Base-by-base conservation (phyloP, 2,329 filamentous ascomycete genomes). In the Talaromyces sp. region DNA sequence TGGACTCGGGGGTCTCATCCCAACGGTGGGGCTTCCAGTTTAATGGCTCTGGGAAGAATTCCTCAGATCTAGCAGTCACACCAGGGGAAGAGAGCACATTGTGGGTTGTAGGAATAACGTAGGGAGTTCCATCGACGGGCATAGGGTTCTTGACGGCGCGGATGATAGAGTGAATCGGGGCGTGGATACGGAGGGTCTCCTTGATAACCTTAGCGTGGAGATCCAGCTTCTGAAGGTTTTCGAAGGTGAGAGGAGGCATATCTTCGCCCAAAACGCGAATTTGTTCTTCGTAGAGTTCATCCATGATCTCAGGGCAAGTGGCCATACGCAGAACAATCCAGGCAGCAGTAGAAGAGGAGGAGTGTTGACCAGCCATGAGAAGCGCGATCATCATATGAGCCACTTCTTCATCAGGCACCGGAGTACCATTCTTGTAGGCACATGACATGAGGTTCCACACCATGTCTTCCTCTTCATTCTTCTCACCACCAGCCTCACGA, bases 361-460 rank as follows among this genome's bases (percentile, higher is more conserved):
- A 93, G 77, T 96, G 91, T 71, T 96, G 91, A 51, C 91, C 91
- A 54, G 90, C 91, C 90, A 96, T 95, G 57, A 96, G 84, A 19
- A 96, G 82, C 5, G 90, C 90, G 73, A 96, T 96, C 89, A 96
- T 93, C 84, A 96, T 93, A 75, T 94, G 88, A 19, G 91, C 90
- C 53, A 95, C 83, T 73, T 96, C 90, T 65, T 88, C 82, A 68
- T 96, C 91, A 14, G 91, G 88, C n/a, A 95, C 81, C 5, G 80
- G 80, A 35, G 79, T 85, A 62, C 90, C 91, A 63, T 93, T 84
- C 79, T 95, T 96, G 82, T 96, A 96, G 20, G 79, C 82, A 64
- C 86, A 90, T 63, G 85, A 85, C 90, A 95, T 94, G 60, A 96
- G 77, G 67, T 94, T 91, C 85, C 88, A 91, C 74, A 96, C 91